A percentile compares a stretch with the other conserved stretches of the same genome.
These are phyloP conservation scores for Stipa capillata DNA, from an alignment of 176 grass and related monocot species.

Conservation along the genomic window DNA sequence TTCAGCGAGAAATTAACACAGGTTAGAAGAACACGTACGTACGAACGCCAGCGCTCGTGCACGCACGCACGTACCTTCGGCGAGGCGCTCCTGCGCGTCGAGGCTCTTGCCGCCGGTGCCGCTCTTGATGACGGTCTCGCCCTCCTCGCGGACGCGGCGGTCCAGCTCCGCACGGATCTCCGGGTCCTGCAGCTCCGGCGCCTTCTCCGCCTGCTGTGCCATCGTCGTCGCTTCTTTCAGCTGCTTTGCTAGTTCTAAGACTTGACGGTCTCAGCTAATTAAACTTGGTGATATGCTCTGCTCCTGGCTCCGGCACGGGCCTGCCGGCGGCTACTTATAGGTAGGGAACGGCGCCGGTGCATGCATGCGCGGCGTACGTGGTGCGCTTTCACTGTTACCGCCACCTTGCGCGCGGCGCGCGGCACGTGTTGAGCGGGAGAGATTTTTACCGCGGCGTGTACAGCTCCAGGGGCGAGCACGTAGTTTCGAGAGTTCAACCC, in stretches of 20 bases:
- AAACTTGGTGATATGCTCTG: no score
- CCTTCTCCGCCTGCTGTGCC: constrained; percentile 25
- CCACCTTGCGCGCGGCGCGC: not conserved
- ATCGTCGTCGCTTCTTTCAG: not conserved
- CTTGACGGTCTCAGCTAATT: no score
- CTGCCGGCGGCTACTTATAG: not conserved
- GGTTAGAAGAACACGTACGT: not conserved
- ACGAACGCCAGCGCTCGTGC: no score
- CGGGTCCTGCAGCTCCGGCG: constrained; percentile 18
- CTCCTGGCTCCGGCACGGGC: not conserved
- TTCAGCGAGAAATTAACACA: not conserved
- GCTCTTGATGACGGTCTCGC: constrained; percentile 11
- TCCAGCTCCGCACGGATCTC: constrained; percentile 21
- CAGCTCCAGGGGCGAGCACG: not conserved
- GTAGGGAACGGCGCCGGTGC: not conserved
- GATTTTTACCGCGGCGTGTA: not conserved
- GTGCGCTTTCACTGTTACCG: no score
- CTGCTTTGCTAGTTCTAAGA: no score
- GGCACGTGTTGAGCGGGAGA: no score
- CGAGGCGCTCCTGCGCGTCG: constrained; percentile 34
- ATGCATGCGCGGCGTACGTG: no score
- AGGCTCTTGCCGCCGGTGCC: constrained; percentile 21
- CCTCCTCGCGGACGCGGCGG: constrained; percentile 15
- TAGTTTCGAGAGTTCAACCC: no score
- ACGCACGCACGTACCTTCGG: not conserved